These are phyloP conservation scores for Kokia cookei DNA, from an alignment of 441 rosid species.

Conservation along the genomic window DNA sequence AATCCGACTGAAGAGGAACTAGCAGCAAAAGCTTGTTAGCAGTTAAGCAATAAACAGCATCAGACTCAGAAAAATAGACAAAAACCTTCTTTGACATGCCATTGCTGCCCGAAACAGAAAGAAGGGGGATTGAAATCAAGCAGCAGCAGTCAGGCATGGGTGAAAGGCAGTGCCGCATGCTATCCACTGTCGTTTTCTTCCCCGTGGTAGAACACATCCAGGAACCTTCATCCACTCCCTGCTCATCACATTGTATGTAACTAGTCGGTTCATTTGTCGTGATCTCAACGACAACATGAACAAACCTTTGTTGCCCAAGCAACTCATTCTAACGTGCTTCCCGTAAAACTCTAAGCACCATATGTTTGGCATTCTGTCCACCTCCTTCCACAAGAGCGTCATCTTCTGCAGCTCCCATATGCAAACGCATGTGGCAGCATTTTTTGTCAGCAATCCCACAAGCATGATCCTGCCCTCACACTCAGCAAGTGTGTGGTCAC, in stretches of 20 bases:
- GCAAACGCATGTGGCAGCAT: conserved; percentile 94
- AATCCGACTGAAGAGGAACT: conserved; percentile 8
- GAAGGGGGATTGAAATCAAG: conserved; percentile 30
- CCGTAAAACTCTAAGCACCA: conserved; percentile 99
- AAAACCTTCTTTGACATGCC: neutral
- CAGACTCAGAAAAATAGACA: neutral
- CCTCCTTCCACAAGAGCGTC: conserved; percentile 99
- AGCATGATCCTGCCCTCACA: conserved; percentile 78
- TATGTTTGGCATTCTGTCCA: conserved; percentile 99
- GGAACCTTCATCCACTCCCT: conserved; percentile 89
- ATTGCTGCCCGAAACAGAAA: conserved; percentile 14
- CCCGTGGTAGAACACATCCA: conserved; percentile 62
- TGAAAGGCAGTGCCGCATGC: conserved; percentile 89
- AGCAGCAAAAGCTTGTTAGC: conserved; percentile 18
- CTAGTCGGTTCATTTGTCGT: conserved; percentile 80
- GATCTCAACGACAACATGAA: conserved; percentile 89
- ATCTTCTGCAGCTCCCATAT: conserved; percentile 98
- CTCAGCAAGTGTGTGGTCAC: conserved; percentile 80
- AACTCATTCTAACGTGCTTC: conserved; percentile 96
- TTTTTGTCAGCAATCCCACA: conserved; percentile 81
- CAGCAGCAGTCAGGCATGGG: conserved; percentile 69
- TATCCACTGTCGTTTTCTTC: conserved; percentile 83
- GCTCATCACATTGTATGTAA: conserved; percentile 61
- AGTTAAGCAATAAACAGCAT: neutral
- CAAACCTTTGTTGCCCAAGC: conserved; percentile 94